Conservation (phyloP, 1,284 basidiomycete species). For the Mycocalia duriaeana region DNA sequence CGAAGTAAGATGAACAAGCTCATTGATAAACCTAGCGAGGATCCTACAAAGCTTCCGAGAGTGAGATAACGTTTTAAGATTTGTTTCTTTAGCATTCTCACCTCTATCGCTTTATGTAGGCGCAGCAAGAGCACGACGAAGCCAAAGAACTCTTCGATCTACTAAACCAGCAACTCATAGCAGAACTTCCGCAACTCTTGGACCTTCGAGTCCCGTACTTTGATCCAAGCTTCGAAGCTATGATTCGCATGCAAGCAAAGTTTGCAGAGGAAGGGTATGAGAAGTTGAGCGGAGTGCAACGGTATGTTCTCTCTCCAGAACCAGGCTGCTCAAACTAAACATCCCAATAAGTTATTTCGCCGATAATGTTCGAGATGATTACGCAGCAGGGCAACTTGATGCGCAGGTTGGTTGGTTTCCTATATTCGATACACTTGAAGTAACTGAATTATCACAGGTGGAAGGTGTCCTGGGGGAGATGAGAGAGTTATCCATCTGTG, state of each 20-base stretch:
- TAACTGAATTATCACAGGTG: slow-evolving; percentile 43
- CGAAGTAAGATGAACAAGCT: slow-evolving; percentile 86
- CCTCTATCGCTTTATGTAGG: too few relatives aligned
- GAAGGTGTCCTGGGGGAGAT: slow-evolving; percentile 94
- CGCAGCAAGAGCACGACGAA: slow-evolving; percentile 94
- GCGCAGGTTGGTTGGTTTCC: slow-evolving; percentile 59
- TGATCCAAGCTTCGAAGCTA: slow-evolving; percentile 97
- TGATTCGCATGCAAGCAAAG: slow-evolving; percentile 96
- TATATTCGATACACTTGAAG: not conserved
- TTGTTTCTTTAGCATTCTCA: not conserved
- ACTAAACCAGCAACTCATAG: slow-evolving; percentile 88
- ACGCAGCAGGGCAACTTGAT: slow-evolving; percentile 94
- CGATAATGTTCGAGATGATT: slow-evolving; percentile 90
- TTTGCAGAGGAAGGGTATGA: slow-evolving; percentile 98
- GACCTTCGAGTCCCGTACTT: slow-evolving; percentile 96
- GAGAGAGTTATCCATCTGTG: slow-evolving; percentile 91
- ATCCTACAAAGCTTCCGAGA: slow-evolving; percentile 85
- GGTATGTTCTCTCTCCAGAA: slow-evolving; percentile 38
- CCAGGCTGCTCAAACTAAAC: slow-evolving; percentile 1
- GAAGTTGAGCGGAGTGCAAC: slow-evolving; percentile 93
- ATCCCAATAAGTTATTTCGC: slow-evolving; percentile 68
- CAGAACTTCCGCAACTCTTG: slow-evolving; percentile 88
- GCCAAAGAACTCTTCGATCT: slow-evolving; percentile 90
- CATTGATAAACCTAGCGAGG: slow-evolving; percentile 90
- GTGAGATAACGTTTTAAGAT: slow-evolving; percentile 35